A percentile compares a stretch with the other conserved stretches of the same genome.
Conservation (phyloP, 805 yeast species). For the Kockiozyma suomiensis region DNA sequence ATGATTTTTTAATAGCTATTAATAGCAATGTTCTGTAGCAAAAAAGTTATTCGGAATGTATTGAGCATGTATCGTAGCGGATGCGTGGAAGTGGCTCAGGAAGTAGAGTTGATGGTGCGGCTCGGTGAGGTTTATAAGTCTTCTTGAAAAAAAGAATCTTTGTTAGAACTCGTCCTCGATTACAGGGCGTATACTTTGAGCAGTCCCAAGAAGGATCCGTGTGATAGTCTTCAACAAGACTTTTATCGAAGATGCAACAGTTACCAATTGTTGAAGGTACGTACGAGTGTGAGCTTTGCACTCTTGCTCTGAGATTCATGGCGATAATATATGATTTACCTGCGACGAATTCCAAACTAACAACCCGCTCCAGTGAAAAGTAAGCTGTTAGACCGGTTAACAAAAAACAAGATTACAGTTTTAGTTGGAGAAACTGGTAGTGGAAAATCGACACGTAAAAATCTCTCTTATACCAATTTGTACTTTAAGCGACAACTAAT, state of each 20-base stretch:
- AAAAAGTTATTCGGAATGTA: background rate
- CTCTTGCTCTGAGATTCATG: no score
- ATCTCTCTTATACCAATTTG: background rate
- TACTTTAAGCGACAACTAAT: background rate
- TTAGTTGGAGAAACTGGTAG: slow-evolving; percentile 97
- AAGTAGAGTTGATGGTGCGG: slow-evolving; percentile 1
- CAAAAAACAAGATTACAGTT: slow-evolving; percentile 66
- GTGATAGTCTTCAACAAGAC: background rate
- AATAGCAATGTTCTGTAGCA: no score
- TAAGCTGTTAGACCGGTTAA: slow-evolving; percentile 61
- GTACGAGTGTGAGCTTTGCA: background rate
- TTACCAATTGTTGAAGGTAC: slow-evolving; percentile 7
- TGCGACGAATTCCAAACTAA: no score
- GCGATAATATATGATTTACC: background rate
- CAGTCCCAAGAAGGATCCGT: background rate
- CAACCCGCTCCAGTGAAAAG: slow-evolving; percentile 2
- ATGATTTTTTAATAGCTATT: no score
- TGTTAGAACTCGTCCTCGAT: no score
- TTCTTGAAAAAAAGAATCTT: no score
- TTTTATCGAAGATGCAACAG: background rate
- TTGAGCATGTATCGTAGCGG: background rate
- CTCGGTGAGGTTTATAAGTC: background rate
- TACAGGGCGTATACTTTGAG: background rate
- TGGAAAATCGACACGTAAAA: slow-evolving; percentile 83
- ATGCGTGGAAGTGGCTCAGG: background rate